Conservation (phyloP, 208 protist genomes). For the Wallacemonas collosoma region DNA sequence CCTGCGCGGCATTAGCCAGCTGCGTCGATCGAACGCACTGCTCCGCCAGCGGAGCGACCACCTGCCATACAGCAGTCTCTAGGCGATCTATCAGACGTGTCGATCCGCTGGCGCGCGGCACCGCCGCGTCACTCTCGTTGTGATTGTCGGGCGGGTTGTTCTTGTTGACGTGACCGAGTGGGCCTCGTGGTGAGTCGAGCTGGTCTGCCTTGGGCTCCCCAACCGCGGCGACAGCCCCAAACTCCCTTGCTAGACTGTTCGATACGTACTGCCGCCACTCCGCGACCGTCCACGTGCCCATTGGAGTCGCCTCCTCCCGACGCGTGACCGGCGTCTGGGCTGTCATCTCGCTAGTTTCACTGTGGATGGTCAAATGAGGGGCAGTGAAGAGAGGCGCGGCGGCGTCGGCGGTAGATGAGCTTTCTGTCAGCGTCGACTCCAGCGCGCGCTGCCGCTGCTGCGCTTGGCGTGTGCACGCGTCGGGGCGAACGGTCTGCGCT, state of each 20-base stretch:
- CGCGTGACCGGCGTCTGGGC: too few relatives aligned
- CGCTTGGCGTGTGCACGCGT: not conserved
- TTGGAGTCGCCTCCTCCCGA: not conserved
- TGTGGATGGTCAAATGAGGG: not conserved
- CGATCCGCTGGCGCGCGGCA: not conserved
- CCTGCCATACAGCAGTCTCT: not conserved
- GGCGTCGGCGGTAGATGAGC: not conserved
- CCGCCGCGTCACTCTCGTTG: too few relatives aligned
- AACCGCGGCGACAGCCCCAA: not conserved
- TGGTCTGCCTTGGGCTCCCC: not conserved
- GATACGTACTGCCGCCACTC: not conserved
- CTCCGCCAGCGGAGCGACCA: not conserved
- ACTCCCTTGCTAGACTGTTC: not conserved
- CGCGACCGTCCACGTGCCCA: not conserved
- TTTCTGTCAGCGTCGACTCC: not conserved
- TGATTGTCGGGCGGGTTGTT: too few relatives aligned
- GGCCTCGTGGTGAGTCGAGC: not conserved
- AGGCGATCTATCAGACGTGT: not conserved
- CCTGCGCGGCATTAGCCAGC: not conserved
- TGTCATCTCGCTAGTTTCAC: not conserved
- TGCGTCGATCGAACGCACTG: slow-evolving; percentile 8
- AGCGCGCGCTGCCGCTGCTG: not conserved
- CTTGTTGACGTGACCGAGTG: too few relatives aligned
- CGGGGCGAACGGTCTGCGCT: slow-evolving; percentile 1
- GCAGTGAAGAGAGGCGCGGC: not conserved